phyloP scores from a whole-genome alignment of 1,284 basidiomycete species.

The Veloboletus limbatus region DNA sequence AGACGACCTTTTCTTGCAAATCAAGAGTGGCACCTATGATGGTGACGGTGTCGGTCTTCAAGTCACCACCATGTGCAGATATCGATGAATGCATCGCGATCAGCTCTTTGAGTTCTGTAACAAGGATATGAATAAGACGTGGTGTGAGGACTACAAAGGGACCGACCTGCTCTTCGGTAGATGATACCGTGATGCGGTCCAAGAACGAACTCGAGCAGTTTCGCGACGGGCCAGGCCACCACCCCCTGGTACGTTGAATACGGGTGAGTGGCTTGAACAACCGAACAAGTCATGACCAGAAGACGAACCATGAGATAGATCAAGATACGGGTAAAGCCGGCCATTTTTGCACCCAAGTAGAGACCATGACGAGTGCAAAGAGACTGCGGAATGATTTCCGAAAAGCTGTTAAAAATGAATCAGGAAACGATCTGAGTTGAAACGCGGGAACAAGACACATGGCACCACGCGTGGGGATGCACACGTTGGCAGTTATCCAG shows the following conservation, averaged over 20 bases:
- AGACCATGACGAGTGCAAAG: constrained; percentile 92
- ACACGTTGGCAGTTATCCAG: not conserved
- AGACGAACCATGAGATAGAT: constrained; percentile 65
- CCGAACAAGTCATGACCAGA: constrained; percentile 1
- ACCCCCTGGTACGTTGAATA: constrained; percentile 49
- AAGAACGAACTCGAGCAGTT: constrained; percentile 60
- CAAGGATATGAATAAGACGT: not conserved
- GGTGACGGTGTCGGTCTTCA: constrained; percentile 70
- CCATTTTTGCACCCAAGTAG: constrained; percentile 89
- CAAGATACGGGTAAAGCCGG: constrained; percentile 68
- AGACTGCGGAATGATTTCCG: constrained; percentile 90
- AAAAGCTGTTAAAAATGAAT: constrained; percentile 50
- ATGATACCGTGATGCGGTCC: constrained; percentile 65
- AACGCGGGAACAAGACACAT: not conserved
- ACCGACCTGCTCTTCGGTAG: constrained; percentile 45
- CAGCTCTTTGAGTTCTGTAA: constrained; percentile 63
- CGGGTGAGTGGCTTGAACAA: not conserved
- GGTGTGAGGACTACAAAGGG: not conserved
- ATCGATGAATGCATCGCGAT: constrained; percentile 66
- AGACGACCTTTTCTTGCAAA: constrained; percentile 63
- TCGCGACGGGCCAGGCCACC: constrained; percentile 80
- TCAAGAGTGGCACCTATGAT: constrained; percentile 77
- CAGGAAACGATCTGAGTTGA: not conserved
- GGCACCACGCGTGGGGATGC: not conserved
- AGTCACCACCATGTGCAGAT: constrained; percentile 60